Conservation (phyloP, 495 filamentous ascomycete species). For the Podospora conica region DNA sequence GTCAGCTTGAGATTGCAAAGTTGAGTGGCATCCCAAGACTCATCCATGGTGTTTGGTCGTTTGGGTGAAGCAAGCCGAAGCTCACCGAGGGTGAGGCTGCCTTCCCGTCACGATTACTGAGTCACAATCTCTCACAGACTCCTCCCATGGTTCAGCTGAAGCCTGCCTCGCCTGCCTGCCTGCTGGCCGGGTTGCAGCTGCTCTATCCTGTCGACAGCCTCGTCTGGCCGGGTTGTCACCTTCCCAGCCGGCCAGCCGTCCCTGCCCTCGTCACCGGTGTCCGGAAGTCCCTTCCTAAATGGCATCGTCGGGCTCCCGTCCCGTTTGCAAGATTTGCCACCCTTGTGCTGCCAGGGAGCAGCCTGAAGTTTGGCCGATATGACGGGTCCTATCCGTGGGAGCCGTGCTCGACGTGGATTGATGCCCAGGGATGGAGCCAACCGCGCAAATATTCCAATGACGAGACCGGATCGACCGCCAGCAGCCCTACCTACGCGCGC, state of each 20-base stretch:
- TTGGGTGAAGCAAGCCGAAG: too few relatives aligned
- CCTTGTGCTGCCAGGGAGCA: background rate
- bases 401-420: too few relatives aligned
- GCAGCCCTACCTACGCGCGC: too few relatives aligned
- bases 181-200: background rate
- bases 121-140: background rate
- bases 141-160: background rate
- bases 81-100: background rate
- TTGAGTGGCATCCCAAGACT: background rate
- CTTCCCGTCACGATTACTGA: background rate
- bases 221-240: background rate
- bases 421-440: background rate
- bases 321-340: background rate
- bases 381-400: background rate
- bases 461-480: background rate
- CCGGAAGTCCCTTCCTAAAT: background rate
- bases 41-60: background rate
- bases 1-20: background rate
- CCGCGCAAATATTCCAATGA: background rate
- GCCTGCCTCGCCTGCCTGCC: background rate
- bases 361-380: background rate
- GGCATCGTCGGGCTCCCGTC: background rate
- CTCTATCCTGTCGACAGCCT: background rate
- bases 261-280: background rate
- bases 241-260: background rate